Conservation (phyloP, 2,329 filamentous ascomycete genomes). For the Cladosporium halotolerans region DNA sequence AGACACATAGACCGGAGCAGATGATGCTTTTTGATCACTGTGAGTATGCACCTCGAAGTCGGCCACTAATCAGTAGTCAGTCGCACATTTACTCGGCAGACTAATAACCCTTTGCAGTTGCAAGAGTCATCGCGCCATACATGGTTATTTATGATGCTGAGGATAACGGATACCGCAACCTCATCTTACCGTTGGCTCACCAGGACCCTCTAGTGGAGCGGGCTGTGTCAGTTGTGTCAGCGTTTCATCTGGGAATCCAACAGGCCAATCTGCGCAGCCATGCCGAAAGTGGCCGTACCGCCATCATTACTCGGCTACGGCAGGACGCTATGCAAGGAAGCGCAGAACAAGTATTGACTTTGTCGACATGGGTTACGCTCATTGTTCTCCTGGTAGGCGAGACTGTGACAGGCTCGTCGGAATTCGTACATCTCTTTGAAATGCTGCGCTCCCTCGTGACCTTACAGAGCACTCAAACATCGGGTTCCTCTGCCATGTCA, state of each 20-base stretch:
- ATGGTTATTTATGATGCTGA: conserved; percentile 37
- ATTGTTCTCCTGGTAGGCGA: conserved; percentile 37
- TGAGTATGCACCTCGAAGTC: not conserved
- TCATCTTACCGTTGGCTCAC: conserved; percentile 37
- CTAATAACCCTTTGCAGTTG: conserved; percentile 28
- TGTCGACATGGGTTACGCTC: conserved; percentile 34
- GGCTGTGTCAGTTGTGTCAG: conserved; percentile 36
- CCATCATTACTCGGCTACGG: conserved; percentile 33
- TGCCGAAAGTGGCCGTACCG: conserved; percentile 33
- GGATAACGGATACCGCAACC: conserved; percentile 35
- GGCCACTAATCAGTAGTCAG: too few species aligned
- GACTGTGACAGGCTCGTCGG: conserved; percentile 36
- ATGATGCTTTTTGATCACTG: conserved; percentile 1
- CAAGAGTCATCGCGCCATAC: conserved; percentile 32
- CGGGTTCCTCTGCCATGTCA: conserved; percentile 15
- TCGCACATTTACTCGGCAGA: conserved; percentile 14
- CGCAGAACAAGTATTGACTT: conserved; percentile 31
- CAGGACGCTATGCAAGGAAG: conserved; percentile 27
- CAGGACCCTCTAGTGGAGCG: conserved; percentile 32
- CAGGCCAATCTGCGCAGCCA: conserved; percentile 26
- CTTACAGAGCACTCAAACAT: not conserved
- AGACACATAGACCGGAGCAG: not conserved
- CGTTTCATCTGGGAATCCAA: conserved; percentile 34
- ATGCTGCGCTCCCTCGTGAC: conserved; percentile 31
- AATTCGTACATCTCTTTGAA: conserved; percentile 33